Conservation (phyloP, 179 eudicot species). For the Silene noctiflora region DNA sequence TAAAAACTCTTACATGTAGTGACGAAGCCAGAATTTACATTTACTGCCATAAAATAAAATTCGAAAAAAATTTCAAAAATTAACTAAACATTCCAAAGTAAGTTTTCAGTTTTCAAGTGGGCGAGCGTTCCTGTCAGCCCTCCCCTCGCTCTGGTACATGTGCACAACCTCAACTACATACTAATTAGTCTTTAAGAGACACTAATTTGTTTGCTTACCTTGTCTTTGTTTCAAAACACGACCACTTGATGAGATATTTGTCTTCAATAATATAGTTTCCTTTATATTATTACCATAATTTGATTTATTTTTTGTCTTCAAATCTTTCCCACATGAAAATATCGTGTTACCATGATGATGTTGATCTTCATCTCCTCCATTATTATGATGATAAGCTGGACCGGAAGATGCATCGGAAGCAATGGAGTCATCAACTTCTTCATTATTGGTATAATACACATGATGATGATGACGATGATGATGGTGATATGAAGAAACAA, state of each 20-base stretch:
- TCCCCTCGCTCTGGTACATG: too few species aligned
- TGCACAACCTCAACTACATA: too few species aligned
- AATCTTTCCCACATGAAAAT: slow-evolving; percentile 3
- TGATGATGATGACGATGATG: slow-evolving; percentile 2
- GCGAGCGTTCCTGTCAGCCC: too few species aligned
- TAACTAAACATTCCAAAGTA: too few species aligned
- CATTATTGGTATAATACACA: slow-evolving; percentile 4
- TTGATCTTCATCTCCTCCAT: neutral
- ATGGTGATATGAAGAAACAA: slow-evolving; percentile 8
- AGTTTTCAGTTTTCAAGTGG: too few species aligned
- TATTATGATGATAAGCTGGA: slow-evolving; percentile 26
- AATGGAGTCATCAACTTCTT: slow-evolving; percentile 31
- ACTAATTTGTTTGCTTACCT: slow-evolving; percentile 29
- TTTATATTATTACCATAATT: neutral
- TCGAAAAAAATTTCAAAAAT: too few species aligned
- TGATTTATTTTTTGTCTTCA: neutral
- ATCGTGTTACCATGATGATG: neutral
- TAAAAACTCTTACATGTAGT: too few species aligned
- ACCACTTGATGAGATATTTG: slow-evolving; percentile 19
- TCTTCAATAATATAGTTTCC: slow-evolving; percentile 7
- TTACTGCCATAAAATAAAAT: too few species aligned
- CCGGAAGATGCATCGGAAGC: slow-evolving; percentile 61
- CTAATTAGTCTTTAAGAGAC: neutral
- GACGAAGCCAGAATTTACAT: too few species aligned
- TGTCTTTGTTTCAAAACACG: slow-evolving; percentile 26